These are phyloP conservation scores for Cantharellus anzutake DNA, from an alignment of 768 basidiomycete species.

Conservation along the genomic window DNA sequence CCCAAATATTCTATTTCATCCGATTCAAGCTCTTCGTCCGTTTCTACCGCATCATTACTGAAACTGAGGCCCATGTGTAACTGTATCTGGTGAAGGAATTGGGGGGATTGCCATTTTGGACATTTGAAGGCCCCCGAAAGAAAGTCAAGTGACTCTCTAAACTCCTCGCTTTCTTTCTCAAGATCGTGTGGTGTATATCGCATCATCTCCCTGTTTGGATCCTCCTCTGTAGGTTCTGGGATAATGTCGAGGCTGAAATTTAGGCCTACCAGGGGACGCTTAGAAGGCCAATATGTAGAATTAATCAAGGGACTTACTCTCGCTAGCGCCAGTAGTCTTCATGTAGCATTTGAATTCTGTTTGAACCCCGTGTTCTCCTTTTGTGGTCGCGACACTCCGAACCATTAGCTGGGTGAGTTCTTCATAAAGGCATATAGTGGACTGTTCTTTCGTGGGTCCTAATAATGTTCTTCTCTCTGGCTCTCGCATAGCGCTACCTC, in stretches of 20 bases:
- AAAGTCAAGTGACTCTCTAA: constrained; percentile 41
- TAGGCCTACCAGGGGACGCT: constrained; percentile 31
- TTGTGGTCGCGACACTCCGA: constrained; percentile 35
- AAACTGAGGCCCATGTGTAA: neutral
- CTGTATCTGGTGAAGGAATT: constrained; percentile 30
- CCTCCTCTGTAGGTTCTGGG: constrained; percentile 19
- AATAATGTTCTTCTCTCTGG: neutral
- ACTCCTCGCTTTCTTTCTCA: constrained; percentile 38
- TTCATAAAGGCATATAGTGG: constrained; percentile 51
- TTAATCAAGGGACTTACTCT: too few species aligned
- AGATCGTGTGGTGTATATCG: constrained; percentile 46
- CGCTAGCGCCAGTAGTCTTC: constrained; percentile 15
- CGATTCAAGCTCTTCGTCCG: neutral
- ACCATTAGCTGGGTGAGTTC: constrained; percentile 70
- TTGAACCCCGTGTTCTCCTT: constrained; percentile 8
- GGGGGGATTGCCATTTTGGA: constrained; percentile 38
- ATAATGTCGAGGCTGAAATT: constrained; percentile 46
- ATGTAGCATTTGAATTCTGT: constrained; percentile 10
- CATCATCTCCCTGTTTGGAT: constrained; percentile 15
- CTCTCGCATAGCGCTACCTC: constrained; percentile 14
- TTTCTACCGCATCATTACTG: neutral
- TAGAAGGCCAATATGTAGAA: too few species aligned
- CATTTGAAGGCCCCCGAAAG: constrained; percentile 50
- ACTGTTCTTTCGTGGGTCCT: neutral
- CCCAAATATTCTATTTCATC: too few species aligned